Conservation (phyloP, 2,329 filamentous ascomycete genomes). For the Hypoxylon sp. region DNA sequence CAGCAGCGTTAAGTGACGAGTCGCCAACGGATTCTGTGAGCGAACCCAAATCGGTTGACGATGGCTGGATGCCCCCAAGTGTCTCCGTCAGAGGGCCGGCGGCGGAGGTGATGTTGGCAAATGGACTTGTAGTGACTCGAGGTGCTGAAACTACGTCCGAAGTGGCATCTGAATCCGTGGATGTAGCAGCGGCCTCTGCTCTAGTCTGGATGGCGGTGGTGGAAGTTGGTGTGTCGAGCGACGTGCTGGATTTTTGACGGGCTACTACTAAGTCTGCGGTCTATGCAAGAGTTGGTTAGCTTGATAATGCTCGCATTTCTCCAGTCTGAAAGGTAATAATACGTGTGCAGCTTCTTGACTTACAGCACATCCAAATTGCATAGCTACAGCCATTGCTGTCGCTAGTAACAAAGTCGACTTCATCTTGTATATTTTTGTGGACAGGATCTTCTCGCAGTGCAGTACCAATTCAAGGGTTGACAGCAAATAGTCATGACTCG, state of each 20-base stretch:
- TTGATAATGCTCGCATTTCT: too few species aligned
- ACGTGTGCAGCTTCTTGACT: too few species aligned
- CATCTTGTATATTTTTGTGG: constrained; percentile 7
- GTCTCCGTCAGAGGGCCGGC: constrained; percentile 22
- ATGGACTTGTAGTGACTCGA: constrained; percentile 9
- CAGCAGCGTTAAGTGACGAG: constrained; percentile 26
- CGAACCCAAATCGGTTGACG: constrained; percentile 13
- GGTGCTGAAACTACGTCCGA: too few species aligned
- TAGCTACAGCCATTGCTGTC: constrained; percentile 1
- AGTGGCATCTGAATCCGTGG: background rate
- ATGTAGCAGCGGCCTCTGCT: constrained; percentile 1
- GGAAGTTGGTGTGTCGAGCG: constrained; percentile 15
- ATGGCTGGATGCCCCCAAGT: constrained; percentile 15
- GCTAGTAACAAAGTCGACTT: constrained; percentile 6
- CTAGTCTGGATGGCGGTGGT: background rate
- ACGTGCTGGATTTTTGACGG: constrained; percentile 14
- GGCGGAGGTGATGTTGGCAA: constrained; percentile 16
- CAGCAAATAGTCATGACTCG: too few species aligned
- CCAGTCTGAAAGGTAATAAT: too few species aligned
- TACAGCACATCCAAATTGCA: constrained; percentile 14
- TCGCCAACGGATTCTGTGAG: constrained; percentile 12
- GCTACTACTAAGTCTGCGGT: constrained; percentile 2
- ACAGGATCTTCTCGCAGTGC: background rate
- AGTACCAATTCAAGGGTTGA: too few species aligned
- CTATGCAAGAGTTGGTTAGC: constrained; percentile 11